Percentiles rank a stretch among this genome's conserved stretches.
Conservation (phyloP, 352 stramenopile species). For the Globisporangium nodosum region DNA sequence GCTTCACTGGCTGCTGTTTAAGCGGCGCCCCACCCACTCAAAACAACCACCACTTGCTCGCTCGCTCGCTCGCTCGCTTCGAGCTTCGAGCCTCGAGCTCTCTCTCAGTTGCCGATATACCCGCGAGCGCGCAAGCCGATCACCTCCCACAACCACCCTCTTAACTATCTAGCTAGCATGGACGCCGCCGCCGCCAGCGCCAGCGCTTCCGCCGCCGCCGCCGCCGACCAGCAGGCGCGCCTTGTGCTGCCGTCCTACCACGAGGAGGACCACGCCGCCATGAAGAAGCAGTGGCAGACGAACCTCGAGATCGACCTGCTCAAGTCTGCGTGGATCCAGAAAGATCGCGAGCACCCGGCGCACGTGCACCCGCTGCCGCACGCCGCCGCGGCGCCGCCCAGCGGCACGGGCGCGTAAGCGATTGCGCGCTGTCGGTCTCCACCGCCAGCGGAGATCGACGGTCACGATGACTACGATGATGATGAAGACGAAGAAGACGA, state of each 20-base stretch:
- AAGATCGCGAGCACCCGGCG: conserved; percentile 32
- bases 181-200: conserved; percentile 24
- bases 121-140: conserved; percentile 5
- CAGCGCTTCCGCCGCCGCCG: neutral
- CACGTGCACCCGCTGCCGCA: conserved; percentile 10
- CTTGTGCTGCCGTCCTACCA: conserved; percentile 15
- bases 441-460: neutral
- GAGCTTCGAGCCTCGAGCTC: too few relatives aligned
- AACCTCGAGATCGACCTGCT: conserved; percentile 62
- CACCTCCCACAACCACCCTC: neutral
- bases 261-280: conserved; percentile 34
- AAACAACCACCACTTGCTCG: too few relatives aligned
- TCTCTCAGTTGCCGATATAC: conserved; percentile 24
- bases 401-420: conserved; percentile 4
- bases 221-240: conserved; percentile 7
- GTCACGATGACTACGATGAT: neutral
- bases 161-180: conserved; percentile 21
- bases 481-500: too few relatives aligned
- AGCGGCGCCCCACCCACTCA: neutral
- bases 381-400: neutral
- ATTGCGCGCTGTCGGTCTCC: too few relatives aligned
- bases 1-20: neutral
- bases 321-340: conserved; percentile 57
- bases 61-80: neutral
- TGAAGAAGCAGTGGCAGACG: conserved; percentile 59